phyloP scores from a whole-genome alignment of 2,329 filamentous ascomycete genomes.

The Fusarium tuaranense region DNA sequence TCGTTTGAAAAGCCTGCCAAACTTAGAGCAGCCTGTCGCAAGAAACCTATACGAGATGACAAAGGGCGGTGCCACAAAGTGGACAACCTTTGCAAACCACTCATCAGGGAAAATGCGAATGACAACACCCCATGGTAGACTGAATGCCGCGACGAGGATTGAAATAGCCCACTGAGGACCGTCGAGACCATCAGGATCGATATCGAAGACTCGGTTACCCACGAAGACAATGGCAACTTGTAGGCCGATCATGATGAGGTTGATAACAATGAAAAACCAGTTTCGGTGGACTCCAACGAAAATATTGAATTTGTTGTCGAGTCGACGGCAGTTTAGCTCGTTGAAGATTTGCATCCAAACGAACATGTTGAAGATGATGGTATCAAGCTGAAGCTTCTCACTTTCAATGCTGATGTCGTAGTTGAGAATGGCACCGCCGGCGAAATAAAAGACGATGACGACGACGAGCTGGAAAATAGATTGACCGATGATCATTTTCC shows the following conservation, averaged over 20 bases:
- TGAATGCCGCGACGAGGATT: conserved; percentile 55
- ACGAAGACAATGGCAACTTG: conserved; percentile 70
- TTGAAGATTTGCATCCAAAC: conserved; percentile 80
- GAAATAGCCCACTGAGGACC: conserved; percentile 27
- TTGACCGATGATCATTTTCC: conserved; percentile 91
- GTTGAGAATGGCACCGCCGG: conserved; percentile 61
- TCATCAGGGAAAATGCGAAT: conserved; percentile 64
- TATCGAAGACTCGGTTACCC: conserved; percentile 46
- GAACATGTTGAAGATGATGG: conserved; percentile 74
- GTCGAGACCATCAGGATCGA: conserved; percentile 19
- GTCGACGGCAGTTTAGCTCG: conserved; percentile 72
- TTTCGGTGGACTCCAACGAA: conserved; percentile 69
- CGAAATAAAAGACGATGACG: conserved; percentile 67
- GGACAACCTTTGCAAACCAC: conserved; percentile 11
- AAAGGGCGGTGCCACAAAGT: conserved; percentile 3
- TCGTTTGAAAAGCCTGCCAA: neutral
- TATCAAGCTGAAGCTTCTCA: conserved; percentile 56
- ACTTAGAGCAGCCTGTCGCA: neutral
- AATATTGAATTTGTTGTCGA: conserved; percentile 73
- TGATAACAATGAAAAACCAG: conserved; percentile 68
- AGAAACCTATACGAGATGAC: conserved; percentile 2
- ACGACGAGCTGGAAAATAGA: conserved; percentile 78
- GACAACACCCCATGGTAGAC: conserved; percentile 62
- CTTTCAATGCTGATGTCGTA: conserved; percentile 58
- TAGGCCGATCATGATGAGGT: conserved; percentile 66